These are phyloP conservation scores for Caryopteris hybrid DNA, from an alignment of 305 asterid genomes.

Conservation along the genomic window DNA sequence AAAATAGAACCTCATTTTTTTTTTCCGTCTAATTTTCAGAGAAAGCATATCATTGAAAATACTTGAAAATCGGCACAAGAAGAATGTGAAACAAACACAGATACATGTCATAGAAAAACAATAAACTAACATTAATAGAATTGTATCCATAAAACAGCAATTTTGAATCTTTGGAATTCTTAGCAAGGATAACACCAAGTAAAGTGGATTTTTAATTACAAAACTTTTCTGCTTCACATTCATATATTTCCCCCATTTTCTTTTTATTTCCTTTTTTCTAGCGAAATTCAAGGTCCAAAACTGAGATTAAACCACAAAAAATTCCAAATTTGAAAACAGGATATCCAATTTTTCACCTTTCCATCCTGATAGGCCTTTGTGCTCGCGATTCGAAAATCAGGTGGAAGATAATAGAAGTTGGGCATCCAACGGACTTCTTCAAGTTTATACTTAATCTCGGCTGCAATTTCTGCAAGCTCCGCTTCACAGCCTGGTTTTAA, in stretches of 20 bases:
- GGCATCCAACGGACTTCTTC: conserved; percentile 69
- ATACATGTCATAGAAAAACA: neutral
- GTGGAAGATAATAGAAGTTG: conserved; percentile 66
- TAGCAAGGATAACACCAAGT: neutral
- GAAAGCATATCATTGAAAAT: neutral
- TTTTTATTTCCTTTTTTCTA: neutral
- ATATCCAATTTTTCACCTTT: conserved; percentile 42
- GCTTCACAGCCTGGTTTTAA: conserved; percentile 68
- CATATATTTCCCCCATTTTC: neutral
- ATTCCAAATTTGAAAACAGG: neutral
- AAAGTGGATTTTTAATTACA: neutral
- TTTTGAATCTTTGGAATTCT: neutral
- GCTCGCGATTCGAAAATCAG: conserved; percentile 65
- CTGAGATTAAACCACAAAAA: neutral
- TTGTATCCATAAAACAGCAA: neutral
- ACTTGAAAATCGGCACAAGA: neutral
- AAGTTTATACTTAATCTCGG: conserved; percentile 58
- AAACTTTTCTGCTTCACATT: neutral
- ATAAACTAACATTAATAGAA: neutral
- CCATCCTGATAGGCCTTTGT: conserved; percentile 76
- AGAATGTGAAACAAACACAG: neutral
- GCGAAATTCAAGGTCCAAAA: neutral
- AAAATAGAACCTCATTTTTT: neutral
- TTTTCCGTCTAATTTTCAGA: neutral
- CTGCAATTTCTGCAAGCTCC: conserved; percentile 54